These are phyloP conservation scores for Colletotrichum horii DNA, from an alignment of 2,329 filamentous ascomycete species.

Conservation along the genomic window DNA sequence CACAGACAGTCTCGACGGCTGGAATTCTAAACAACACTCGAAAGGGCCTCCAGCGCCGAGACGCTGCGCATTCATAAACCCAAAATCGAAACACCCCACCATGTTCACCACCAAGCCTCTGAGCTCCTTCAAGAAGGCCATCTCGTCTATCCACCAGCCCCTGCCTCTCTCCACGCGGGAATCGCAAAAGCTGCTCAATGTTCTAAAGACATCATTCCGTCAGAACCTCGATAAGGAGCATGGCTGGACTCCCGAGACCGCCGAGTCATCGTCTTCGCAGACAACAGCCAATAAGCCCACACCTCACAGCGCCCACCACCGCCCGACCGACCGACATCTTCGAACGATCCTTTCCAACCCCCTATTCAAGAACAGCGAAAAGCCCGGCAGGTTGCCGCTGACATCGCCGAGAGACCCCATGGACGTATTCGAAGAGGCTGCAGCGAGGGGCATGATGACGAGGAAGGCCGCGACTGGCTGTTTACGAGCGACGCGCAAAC, in stretches of 20 bases:
- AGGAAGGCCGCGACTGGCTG: slow-evolving; percentile 58
- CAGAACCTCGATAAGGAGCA: slow-evolving; percentile 64
- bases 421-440: slow-evolving; percentile 61
- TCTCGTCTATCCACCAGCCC: slow-evolving; percentile 56
- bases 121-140: slow-evolving; percentile 43
- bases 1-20: not conserved
- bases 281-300: slow-evolving; percentile 2
- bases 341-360: slow-evolving; percentile 63
- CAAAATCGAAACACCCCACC: not conserved
- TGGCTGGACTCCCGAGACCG: slow-evolving; percentile 45
- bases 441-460: slow-evolving; percentile 62
- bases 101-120: slow-evolving; percentile 43
- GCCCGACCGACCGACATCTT: slow-evolving; percentile 56
- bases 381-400: slow-evolving; percentile 13
- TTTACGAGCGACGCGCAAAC: slow-evolving; percentile 51
- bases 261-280: slow-evolving; percentile 14
- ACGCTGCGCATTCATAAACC: not conserved
- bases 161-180: slow-evolving; percentile 54
- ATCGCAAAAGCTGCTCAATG: slow-evolving; percentile 59
- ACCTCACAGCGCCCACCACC: slow-evolving; percentile 26
- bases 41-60: not conserved
- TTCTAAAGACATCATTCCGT: slow-evolving; percentile 62
- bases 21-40: too few species aligned
- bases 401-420: slow-evolving; percentile 46
- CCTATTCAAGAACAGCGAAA: slow-evolving; percentile 49